Percentiles rank a stretch among this genome's conserved stretches.
Evolutionary conservation across 768 basidiomycete genomes (phyloP).

Genomic region (Mycena amicta): DNA sequence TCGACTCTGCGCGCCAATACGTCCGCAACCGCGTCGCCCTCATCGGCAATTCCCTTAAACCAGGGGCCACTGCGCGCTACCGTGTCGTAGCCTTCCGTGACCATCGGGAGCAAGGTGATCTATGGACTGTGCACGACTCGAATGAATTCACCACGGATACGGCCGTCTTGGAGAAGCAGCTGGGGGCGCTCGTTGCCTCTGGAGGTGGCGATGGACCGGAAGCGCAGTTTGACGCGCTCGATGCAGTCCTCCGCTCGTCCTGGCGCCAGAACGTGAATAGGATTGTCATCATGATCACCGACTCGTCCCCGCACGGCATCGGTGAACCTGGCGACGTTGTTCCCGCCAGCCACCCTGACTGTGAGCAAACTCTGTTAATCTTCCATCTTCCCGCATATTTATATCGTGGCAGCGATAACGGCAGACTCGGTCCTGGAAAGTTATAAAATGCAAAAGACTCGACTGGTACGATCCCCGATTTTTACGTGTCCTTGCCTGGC

Average conservation of each 20-base stretch:
- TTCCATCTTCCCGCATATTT: background rate
- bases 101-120: conserved; percentile 50
- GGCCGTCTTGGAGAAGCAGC: conserved; percentile 35
- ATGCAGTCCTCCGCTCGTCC: background rate
- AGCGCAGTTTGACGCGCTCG: conserved; percentile 42
- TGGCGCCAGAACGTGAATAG: background rate
- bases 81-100: conserved; percentile 55
- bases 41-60: conserved; percentile 22
- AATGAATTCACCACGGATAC: conserved; percentile 44
- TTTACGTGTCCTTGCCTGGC: background rate
- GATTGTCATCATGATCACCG: background rate
- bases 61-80: conserved; percentile 36
- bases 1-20: conserved; percentile 15
- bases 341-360: background rate
- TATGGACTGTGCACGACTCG: conserved; percentile 46
- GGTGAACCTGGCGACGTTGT: background rate
- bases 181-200: conserved; percentile 38
- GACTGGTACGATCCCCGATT: background rate
- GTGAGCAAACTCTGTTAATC: background rate
- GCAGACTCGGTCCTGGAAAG: background rate
- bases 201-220: conserved; percentile 54
- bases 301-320: background rate
- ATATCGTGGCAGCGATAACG: background rate
- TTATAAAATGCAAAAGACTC: background rate
- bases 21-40: conserved; percentile 31